Conservation (phyloP, 1,284 basidiomycete genomes). For the Apiotrichum siamense region DNA sequence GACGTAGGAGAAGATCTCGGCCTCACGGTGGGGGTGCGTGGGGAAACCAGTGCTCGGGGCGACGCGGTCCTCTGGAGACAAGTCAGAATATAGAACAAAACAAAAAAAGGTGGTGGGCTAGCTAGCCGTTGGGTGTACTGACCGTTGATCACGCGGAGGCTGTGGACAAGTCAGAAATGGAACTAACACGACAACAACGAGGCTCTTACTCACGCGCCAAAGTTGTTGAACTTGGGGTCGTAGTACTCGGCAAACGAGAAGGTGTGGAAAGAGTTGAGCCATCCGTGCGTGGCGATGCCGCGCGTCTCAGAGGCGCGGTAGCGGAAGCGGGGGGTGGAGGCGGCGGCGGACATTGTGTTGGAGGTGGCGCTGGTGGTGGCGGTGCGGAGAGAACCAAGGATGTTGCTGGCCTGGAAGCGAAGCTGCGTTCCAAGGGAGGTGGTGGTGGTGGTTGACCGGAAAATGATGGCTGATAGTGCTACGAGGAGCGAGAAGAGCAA, state of each 20-base stretch:
- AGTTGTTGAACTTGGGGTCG: slow-evolving; percentile 47
- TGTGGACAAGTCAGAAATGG: no score
- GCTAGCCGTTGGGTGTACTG: slow-evolving; percentile 86
- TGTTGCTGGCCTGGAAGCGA: background rate
- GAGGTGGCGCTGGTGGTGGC: background rate
- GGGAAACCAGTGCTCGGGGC: slow-evolving; percentile 68
- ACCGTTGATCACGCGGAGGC: background rate
- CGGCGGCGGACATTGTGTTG: background rate
- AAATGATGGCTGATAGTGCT: slow-evolving; percentile 13
- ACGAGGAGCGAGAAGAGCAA: slow-evolving; percentile 8
- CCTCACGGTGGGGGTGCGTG: slow-evolving; percentile 72
- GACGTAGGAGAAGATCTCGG: slow-evolving; percentile 90
- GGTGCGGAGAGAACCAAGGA: background rate
- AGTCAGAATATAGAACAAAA: background rate
- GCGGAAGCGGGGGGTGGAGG: slow-evolving; percentile 9
- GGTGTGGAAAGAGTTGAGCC: slow-evolving; percentile 83
- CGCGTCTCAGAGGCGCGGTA: slow-evolving; percentile 60
- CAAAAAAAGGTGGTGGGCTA: no score
- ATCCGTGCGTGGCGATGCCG: slow-evolving; percentile 74
- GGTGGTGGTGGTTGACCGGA: slow-evolving; percentile 1
- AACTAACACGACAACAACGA: no score
- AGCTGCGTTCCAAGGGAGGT: slow-evolving; percentile 1
- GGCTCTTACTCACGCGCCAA: slow-evolving; percentile 60
- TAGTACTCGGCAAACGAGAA: slow-evolving; percentile 73
- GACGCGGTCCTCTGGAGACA: slow-evolving; percentile 9